Percentiles rank a stretch among this genome's conserved stretches.
phyloP scores from a whole-genome alignment of 352 stramenopile genomes.

The Elongisporangium prolatum region DNA sequence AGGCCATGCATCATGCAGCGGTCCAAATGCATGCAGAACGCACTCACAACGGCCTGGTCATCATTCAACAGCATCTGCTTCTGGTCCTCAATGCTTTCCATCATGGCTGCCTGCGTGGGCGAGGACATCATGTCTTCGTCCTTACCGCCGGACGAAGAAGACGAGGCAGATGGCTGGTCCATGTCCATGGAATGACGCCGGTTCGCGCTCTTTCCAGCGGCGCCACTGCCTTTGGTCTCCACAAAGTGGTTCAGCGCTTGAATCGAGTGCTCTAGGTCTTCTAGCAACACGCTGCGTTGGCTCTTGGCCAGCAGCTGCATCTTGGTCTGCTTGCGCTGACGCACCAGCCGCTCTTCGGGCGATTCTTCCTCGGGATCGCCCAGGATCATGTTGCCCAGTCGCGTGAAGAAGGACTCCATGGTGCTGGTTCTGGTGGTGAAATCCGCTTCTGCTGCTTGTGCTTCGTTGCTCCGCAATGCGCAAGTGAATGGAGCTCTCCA shows the following conservation, averaged over 20 bases:
- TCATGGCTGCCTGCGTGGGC: conserved; percentile 36
- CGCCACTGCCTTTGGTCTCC: conserved; percentile 22
- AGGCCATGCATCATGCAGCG: conserved; percentile 66
- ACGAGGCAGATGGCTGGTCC: background rate
- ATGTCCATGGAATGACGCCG: conserved; percentile 17
- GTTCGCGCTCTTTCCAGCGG: background rate
- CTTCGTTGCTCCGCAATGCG: background rate
- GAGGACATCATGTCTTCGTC: conserved; percentile 7
- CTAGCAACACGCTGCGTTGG: conserved; percentile 71
- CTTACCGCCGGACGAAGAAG: conserved; percentile 5
- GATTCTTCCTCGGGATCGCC: conserved; percentile 46
- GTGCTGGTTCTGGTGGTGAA: background rate
- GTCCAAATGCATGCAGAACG: conserved; percentile 69
- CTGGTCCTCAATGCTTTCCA: conserved; percentile 72
- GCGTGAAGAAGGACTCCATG: conserved; percentile 60
- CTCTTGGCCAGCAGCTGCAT: conserved; percentile 66
- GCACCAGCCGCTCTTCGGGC: conserved; percentile 40
- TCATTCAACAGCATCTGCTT: conserved; percentile 70
- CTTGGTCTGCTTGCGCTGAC: conserved; percentile 48
- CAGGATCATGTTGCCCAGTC: conserved; percentile 39
- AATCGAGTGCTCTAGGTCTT: conserved; percentile 72
- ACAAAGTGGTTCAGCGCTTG: conserved; percentile 51
- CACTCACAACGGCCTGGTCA: conserved; percentile 59
- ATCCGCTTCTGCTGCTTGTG: background rate
- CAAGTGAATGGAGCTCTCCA: background rate